These are phyloP conservation scores for Fusarium nisikadoi DNA, from an alignment of 2,329 filamentous ascomycete species.

Conservation along the genomic window DNA sequence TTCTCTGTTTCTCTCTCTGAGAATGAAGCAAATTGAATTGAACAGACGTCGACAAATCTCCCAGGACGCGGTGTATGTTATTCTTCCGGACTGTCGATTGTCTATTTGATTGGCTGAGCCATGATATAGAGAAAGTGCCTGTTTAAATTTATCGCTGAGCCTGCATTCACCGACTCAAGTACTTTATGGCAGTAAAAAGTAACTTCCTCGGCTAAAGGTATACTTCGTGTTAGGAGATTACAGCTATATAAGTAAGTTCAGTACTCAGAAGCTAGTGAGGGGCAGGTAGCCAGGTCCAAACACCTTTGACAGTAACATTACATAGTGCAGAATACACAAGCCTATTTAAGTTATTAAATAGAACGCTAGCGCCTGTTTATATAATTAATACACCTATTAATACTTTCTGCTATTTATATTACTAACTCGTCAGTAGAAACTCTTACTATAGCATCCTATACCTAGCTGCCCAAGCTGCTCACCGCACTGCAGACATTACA, in stretches of 20 bases:
- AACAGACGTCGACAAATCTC: too few species aligned
- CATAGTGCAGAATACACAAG: not conserved
- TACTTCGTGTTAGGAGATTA: not conserved
- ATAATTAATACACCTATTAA: not conserved
- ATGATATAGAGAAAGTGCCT: not conserved
- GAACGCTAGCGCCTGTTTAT: not conserved
- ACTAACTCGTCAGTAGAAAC: not conserved
- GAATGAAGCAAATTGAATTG: not conserved
- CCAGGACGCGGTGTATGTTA: not conserved
- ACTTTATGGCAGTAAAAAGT: not conserved
- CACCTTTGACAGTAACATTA: too few species aligned
- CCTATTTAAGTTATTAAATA: too few species aligned
- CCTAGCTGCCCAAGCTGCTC: not conserved
- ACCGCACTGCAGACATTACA: not conserved
- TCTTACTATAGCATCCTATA: accelerated
- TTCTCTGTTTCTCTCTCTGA: not conserved
- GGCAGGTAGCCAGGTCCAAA: too few species aligned
- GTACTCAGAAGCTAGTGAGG: too few species aligned
- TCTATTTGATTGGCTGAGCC: too few species aligned
- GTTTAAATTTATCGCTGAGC: not conserved
- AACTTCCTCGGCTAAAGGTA: not conserved
- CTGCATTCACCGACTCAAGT: not conserved
- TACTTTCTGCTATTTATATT: not conserved
- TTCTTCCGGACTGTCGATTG: not conserved
- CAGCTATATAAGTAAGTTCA: too few species aligned